A percentile compares a stretch with the other conserved stretches of the same genome.
phyloP scores from a whole-genome alignment of 108 stramenopile genomes.

The Stephanodiscus minutulus region DNA sequence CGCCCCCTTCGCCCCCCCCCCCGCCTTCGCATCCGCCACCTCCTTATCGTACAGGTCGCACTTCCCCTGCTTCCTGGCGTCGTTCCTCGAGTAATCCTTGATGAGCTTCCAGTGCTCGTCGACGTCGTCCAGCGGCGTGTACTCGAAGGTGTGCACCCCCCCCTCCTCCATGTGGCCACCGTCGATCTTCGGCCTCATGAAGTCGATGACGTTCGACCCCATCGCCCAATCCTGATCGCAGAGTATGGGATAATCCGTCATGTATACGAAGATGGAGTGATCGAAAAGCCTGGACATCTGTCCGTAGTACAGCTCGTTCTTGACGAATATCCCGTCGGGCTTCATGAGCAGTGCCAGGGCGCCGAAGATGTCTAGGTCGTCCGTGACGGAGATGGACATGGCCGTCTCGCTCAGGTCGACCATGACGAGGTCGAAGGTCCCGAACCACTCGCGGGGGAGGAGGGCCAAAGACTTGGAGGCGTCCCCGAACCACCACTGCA shows the following conservation, averaged over 20 bases:
- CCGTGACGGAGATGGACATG: slow-evolving; percentile 72
- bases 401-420: slow-evolving; percentile 85
- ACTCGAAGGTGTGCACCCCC: slow-evolving; percentile 33
- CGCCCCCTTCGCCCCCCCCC: slow-evolving; percentile 17
- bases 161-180: slow-evolving; percentile 39
- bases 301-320: slow-evolving; percentile 81
- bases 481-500: slow-evolving; percentile 93
- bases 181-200: slow-evolving; percentile 54
- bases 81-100: slow-evolving; percentile 70
- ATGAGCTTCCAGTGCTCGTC: slow-evolving; percentile 60
- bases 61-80: slow-evolving; percentile 48
- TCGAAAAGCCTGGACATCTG: slow-evolving; percentile 68
- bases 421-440: slow-evolving; percentile 85
- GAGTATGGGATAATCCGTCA: slow-evolving; percentile 62
- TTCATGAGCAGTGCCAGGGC: slow-evolving; percentile 74
- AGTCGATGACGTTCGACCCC: slow-evolving; percentile 76
- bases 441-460: slow-evolving; percentile 80
- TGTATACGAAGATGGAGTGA: slow-evolving; percentile 58
- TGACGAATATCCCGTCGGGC: slow-evolving; percentile 84
- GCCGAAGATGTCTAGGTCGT: slow-evolving; percentile 76
- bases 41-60: slow-evolving; percentile 43
- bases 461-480: slow-evolving; percentile 79
- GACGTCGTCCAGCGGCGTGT: slow-evolving; percentile 51
- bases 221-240: slow-evolving; percentile 78
- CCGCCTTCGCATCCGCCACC: slow-evolving; percentile 29